phyloP scores from a whole-genome alignment of 2,329 filamentous ascomycete genomes.

The Alternaria incomplexa region DNA sequence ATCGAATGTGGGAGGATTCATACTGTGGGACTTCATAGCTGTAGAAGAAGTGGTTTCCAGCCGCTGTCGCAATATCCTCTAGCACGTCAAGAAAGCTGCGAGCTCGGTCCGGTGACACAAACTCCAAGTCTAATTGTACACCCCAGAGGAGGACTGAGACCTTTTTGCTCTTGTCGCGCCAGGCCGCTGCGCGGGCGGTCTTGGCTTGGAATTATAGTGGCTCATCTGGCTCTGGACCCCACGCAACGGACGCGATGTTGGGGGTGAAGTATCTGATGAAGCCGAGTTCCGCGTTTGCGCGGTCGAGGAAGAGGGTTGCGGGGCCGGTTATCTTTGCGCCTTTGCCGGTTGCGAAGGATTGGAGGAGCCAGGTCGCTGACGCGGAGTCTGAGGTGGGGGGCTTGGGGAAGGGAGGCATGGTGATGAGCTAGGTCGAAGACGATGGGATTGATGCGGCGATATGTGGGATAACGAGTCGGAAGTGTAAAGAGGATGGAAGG shows the following conservation, averaged over 20 bases:
- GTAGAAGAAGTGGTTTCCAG: slow-evolving; percentile 18
- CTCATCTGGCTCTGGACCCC: no score
- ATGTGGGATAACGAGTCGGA: no score
- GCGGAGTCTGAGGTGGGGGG: fast-evolving
- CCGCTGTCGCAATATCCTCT: slow-evolving; percentile 4
- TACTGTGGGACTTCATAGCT: slow-evolving; percentile 14
- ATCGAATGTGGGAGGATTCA: no score
- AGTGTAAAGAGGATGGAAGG: no score
- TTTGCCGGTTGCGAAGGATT: no score
- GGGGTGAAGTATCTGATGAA: no score
- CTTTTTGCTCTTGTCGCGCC: slow-evolving; percentile 19
- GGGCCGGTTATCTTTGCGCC: no score
- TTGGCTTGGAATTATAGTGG: slow-evolving; percentile 22
- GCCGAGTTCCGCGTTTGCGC: slow-evolving; percentile 23
- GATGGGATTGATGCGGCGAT: background rate
- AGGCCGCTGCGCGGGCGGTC: slow-evolving; percentile 16
- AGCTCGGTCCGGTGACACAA: slow-evolving; percentile 8
- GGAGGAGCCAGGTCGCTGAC: slow-evolving; percentile 13
- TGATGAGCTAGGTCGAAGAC: background rate
- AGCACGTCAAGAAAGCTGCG: slow-evolving; percentile 14
- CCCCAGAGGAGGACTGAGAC: slow-evolving; percentile 19
- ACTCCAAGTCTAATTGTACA: slow-evolving; percentile 24
- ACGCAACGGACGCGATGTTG: no score
- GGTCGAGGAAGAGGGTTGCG: slow-evolving; percentile 16
- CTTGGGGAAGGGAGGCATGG: background rate